Conservation (phyloP, 441 rosid species). For the Geranium incanum region DNA sequence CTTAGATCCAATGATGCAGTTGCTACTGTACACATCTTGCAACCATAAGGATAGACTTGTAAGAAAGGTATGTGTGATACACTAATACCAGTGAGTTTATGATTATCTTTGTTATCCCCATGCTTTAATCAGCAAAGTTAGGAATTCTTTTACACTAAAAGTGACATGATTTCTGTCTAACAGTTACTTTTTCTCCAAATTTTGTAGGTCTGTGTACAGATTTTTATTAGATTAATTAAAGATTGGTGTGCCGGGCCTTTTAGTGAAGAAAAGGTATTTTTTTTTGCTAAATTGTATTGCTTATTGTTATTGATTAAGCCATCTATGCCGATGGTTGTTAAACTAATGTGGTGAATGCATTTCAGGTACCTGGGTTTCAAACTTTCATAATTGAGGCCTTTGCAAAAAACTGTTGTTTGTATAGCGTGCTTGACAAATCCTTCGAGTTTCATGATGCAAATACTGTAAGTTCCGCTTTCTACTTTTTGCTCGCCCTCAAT, state of each 20-base stretch:
- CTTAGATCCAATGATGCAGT: constrained; percentile 55
- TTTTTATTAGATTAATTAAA: constrained; percentile 72
- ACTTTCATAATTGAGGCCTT: constrained; percentile 60
- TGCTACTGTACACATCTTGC: constrained; percentile 61
- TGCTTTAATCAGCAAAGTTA: too few relatives aligned
- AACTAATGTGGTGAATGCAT: constrained; percentile 12
- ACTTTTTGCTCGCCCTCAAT: not conserved
- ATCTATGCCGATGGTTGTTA: not conserved
- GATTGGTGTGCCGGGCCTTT: constrained; percentile 64
- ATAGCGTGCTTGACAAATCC: constrained; percentile 79
- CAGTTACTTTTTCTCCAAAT: not conserved
- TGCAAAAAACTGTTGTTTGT: constrained; percentile 70
- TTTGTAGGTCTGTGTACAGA: constrained; percentile 72
- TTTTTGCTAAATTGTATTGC: constrained; percentile 3
- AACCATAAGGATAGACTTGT: constrained; percentile 62
- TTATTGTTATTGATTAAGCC: not conserved
- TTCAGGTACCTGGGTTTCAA: constrained; percentile 80
- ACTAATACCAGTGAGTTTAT: not conserved
- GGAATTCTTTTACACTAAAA: not conserved
- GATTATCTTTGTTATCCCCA: too few relatives aligned
- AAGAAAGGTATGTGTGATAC: constrained; percentile 53
- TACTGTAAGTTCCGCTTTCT: constrained; percentile 25
- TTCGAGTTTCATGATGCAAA: constrained; percentile 80
- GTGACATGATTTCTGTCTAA: not conserved
- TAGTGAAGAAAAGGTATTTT: constrained; percentile 61